A percentile compares a stretch with the other conserved stretches of the same genome.
Evolutionary conservation across 2,329 filamentous ascomycete species (phyloP).

Genomic region (Trichophyton benhamiae): DNA sequence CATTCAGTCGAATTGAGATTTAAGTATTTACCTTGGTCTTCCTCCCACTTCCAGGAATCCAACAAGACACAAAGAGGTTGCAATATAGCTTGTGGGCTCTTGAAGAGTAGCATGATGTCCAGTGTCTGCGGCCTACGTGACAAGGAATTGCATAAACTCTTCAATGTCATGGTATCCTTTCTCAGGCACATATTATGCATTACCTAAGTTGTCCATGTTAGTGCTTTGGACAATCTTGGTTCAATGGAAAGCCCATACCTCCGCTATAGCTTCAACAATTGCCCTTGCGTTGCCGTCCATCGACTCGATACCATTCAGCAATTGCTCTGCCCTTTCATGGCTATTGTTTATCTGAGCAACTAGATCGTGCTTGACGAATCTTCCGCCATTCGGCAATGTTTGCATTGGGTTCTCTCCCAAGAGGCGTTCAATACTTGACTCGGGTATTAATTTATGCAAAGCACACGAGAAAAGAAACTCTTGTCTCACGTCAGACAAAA

Average conservation of each 20-base stretch:
- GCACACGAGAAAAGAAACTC: constrained; percentile 86
- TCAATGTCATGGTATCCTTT: constrained; percentile 52
- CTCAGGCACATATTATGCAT: constrained; percentile 46
- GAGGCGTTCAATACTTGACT: constrained; percentile 64
- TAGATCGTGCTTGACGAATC: constrained; percentile 65
- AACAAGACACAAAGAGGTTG: constrained; percentile 46
- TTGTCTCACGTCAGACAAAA: constrained; percentile 56
- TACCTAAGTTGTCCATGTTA: constrained; percentile 23
- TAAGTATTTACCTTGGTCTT: constrained; percentile 41
- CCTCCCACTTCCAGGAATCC: constrained; percentile 53
- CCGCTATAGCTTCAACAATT: constrained; percentile 63
- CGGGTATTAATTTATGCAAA: constrained; percentile 70
- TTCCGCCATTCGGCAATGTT: constrained; percentile 59
- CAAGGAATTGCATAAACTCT: constrained; percentile 47
- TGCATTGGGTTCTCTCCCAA: constrained; percentile 76
- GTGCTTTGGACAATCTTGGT: background rate
- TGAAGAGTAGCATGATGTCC: constrained; percentile 49
- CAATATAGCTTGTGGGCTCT: constrained; percentile 44
- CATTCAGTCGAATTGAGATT: background rate
- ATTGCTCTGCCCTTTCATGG: constrained; percentile 58
- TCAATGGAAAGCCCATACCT: constrained; percentile 37
- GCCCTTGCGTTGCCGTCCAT: constrained; percentile 88
- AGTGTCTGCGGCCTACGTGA: constrained; percentile 44
- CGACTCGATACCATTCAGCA: constrained; percentile 71
- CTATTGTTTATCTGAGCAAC: constrained; percentile 67